These are phyloP conservation scores for Trichoderma parareesei DNA, from an alignment of 495 filamentous ascomycete genomes.

Conservation along the genomic window DNA sequence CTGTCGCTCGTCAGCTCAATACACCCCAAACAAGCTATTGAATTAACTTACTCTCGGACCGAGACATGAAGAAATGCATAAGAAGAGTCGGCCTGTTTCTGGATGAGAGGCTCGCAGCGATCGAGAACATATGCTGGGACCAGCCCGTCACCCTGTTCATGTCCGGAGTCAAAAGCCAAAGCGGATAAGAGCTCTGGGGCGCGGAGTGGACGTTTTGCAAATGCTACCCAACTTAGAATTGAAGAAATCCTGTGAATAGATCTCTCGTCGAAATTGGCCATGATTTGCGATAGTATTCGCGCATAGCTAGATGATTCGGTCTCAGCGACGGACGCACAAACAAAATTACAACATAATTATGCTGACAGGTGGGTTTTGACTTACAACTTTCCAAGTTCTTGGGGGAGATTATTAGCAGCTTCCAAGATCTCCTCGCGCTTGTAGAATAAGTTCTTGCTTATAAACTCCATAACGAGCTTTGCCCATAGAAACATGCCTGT, in stretches of 20 bases:
- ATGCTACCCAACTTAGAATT: slow-evolving; percentile 28
- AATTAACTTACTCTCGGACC: slow-evolving; percentile 24
- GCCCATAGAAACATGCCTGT: slow-evolving; percentile 33
- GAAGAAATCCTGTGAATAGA: slow-evolving; percentile 19
- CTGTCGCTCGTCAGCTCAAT: slow-evolving; percentile 12
- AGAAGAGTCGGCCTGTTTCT: slow-evolving; percentile 20
- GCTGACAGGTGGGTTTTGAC: too few species aligned
- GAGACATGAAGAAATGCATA: slow-evolving; percentile 26
- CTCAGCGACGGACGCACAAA: too few species aligned
- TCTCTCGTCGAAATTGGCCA: slow-evolving; percentile 19
- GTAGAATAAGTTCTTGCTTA: slow-evolving; percentile 24
- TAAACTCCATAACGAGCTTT: slow-evolving; percentile 24
- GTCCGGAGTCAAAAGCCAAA: slow-evolving; percentile 18
- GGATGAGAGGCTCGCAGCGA: slow-evolving; percentile 22
- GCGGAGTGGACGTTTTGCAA: slow-evolving; percentile 22
- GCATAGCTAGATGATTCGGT: too few species aligned
- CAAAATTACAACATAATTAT: too few species aligned
- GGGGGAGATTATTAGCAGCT: slow-evolving; percentile 19
- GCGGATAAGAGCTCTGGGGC: slow-evolving; percentile 24
- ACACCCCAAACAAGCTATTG: too few species aligned
- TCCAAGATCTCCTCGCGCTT: slow-evolving; percentile 17
- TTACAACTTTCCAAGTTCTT: slow-evolving; percentile 24
- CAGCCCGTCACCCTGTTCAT: slow-evolving; percentile 12
- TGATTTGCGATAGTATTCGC: slow-evolving; percentile 18
- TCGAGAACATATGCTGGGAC: slow-evolving; percentile 23